Base-by-base conservation (phyloP, 2,329 filamentous ascomycete species). In the Neofusicoccum ribis region DNA sequence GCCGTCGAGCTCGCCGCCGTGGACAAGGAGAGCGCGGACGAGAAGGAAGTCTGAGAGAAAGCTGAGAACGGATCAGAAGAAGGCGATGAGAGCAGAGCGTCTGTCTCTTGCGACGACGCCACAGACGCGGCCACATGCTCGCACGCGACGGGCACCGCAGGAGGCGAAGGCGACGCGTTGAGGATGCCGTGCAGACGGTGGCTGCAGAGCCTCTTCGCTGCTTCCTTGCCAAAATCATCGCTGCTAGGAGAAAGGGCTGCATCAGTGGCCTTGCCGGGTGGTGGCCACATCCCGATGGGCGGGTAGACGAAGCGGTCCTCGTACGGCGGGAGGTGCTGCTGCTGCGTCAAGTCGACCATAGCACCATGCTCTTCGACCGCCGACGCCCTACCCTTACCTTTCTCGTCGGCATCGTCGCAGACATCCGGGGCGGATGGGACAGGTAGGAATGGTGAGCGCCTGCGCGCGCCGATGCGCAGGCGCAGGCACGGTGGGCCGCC, bases 381-480 rank as follows among this genome's bases (percentile, higher is more conserved):
- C 14, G 14, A 14, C 14, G 5, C 54, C 14, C 39, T 58, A 20
- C 15, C 54, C 23, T 47, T 60, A 1, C 56, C 56, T 9, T 47
- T 60, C 11, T 39, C n/a, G 1, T 15, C 56, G 27, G 12, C 17
- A 3, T 15, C 56, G 4, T n/a, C 27, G 11, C 31, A 17, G n/a
- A 4, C 14, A 9, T 23, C 27, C 5, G n/a, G 6, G 1, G 5
- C n/a, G 27, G 47, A 9, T n/a, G 56, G 56, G 23, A 47, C 27
- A 7, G 27, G 27, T 31, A 31, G 43, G n/a, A 37, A 49, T 8
- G 56, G 23, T 31, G 36, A 27, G 3, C 31, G 68, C 15, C 73
- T 76, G 46, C 85, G 78, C 36, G 81, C 78, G 3, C 82, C 82
- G 9, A 85, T 76, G 31, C 84, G 80, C 4, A 90, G 75, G 4